Evolutionary conservation across 2,329 filamentous ascomycete species (phyloP), one percentile per base, ranked within the genome.

Genomic region (Ceratocystis ficicola): DNA sequence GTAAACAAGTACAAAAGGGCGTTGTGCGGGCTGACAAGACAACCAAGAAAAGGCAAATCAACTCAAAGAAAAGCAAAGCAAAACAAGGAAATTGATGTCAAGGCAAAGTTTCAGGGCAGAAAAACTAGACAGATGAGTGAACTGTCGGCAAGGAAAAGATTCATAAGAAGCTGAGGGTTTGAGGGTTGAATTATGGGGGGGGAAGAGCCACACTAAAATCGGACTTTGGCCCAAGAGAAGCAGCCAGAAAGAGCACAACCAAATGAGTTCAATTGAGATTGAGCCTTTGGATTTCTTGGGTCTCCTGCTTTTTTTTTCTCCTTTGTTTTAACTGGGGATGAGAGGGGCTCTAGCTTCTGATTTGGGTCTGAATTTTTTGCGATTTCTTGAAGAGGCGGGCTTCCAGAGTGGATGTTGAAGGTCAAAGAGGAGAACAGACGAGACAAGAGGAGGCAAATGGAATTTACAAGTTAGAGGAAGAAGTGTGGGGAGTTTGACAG

Each of bases 111-210:
- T 59, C 55, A 36, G 25, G 55, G 12, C 15, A 59, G 28, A 57
- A 59, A 59, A 59, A n/a, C 25, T 30, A 32, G 55, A 30, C 55
- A 20, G 28, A 59, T n/a, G 55, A 28, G 7, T 32, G 36, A 41
- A 41, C 36, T 59, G 32, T 59, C 55, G 28, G 20, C 17, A 36
- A 59, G 55, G 55, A 15, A 41, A 59, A 59, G 15, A 59, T 32
- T 32, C 15, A 32, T 32, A 36, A 17, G 36, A 59, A 30, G 55
- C 55, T 32, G 55, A 59, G 25, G 55, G 25, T 28, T 59, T 59
- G 55, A 52, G 55, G 25, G 55, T 59, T 59, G 55, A n/a, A 59
- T 59, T 59, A 59, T 59, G 50, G 50, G 28, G 52, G 32, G 46
- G 22, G 52, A 7, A 36, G 52, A 30, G 28, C 52, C 52, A 32